A percentile compares a stretch with the other conserved stretches of the same genome.
phyloP scores from a whole-genome alignment of 139 green algal species.

The Protoeuglena noctilucae region DNA sequence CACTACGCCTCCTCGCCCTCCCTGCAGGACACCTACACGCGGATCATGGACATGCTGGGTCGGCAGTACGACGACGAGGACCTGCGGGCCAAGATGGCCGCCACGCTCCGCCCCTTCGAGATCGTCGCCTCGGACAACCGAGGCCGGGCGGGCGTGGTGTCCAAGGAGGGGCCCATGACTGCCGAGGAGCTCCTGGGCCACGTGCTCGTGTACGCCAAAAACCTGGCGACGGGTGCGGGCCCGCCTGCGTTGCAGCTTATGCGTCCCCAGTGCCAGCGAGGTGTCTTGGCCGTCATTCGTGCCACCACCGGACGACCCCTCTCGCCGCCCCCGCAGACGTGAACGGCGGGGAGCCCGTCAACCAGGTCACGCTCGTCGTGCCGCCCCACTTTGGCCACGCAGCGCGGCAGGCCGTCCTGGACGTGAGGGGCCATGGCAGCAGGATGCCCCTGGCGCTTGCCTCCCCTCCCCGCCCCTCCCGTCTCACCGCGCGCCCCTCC shows the following conservation, averaged over 20 bases:
- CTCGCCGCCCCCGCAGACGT: too few relatives aligned
- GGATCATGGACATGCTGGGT: conserved; percentile 71
- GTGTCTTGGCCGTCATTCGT: too few relatives aligned
- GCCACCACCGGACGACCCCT: too few relatives aligned
- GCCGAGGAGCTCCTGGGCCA: conserved; percentile 57
- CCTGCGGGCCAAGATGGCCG: conserved; percentile 26
- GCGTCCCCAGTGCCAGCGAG: too few relatives aligned
- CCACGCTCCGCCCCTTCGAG: conserved; percentile 45
- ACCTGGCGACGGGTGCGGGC: conserved; percentile 54
- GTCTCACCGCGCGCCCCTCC: conserved; percentile 11
- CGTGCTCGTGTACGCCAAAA: conserved; percentile 69
- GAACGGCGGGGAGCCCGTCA: conserved; percentile 36
- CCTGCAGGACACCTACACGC: conserved; percentile 52
- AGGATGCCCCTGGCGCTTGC: too few relatives aligned
- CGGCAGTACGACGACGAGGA: conserved; percentile 23
- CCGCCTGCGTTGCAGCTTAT: too few relatives aligned
- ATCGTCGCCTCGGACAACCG: conserved; percentile 41
- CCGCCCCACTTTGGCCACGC: conserved; percentile 68
- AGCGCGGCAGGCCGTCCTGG: conserved; percentile 62
- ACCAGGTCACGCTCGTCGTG: conserved; percentile 71
- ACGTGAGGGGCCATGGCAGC: too few relatives aligned
- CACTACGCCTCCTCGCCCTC: too few relatives aligned
- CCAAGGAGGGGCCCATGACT: conserved; percentile 20
- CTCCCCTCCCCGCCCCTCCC: too few relatives aligned
- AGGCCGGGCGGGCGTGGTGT: conserved; percentile 24